Base-by-base conservation (phyloP, 2,329 filamentous ascomycete genomes). In the Fusarium praegraminearum region DNA sequence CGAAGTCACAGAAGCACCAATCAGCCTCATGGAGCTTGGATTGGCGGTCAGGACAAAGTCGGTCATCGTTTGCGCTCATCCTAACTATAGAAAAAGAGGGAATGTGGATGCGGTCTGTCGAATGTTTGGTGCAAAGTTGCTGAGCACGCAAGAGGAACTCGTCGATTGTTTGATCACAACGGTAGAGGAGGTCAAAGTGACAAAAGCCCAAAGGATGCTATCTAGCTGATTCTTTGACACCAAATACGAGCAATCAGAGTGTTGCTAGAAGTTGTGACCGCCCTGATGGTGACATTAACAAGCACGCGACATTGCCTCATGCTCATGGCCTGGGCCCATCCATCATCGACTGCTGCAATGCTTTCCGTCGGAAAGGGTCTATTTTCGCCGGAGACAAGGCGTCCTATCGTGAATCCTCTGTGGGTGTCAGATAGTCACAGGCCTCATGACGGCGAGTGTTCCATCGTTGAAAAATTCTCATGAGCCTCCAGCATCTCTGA, bases 21-120 rank as follows among this genome's bases (percentile, higher is more conserved):
- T 90, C 28, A 88, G 84, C 35, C 76, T 91, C 72, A 76, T 91
- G 45, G 89, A 91, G 77, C 76, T 91, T 20, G 89, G 89, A 0
- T 77, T 91, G 6, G 84, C 79, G 49, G 83, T 83, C 4, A 78
- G 72, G 18, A 53, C 62, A 2, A 87, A 84, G 75, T 86, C 83
- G 73, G 80, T 82, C 2, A 78, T 90, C 13, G 87, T 90, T 1
- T 84, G 84, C 43, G 88, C 85, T 47, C 80, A 82, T 3, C 75
- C 80, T 26, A 81, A 80, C 0, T 91, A 87, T 70, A 82, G 77
- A 77, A 89, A 89, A 75, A 81, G 81, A n/a, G 89, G 87, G 0
- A 90, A 91, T 67, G 86, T 91, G 33, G 80, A 87, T 71, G 78
- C 88, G 16, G 82, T 89, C 12, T 90, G 88, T 64, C 74, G 79